These are phyloP conservation scores for Clarireedia homoeocarpa DNA, from an alignment of 2,329 filamentous ascomycete genomes.

Conservation along the genomic window DNA sequence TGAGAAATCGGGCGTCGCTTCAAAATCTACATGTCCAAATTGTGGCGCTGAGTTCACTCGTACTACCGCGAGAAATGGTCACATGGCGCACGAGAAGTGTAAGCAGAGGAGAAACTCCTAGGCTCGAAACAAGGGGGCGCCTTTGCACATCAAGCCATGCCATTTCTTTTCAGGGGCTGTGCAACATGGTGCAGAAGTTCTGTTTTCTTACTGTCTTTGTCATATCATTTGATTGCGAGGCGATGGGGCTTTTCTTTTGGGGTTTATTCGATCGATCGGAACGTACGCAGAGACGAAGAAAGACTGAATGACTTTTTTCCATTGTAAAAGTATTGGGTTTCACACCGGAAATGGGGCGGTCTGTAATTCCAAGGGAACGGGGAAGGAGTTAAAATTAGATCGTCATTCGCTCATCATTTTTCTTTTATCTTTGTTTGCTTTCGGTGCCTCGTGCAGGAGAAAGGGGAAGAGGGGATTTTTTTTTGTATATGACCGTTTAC, in stretches of 20 bases:
- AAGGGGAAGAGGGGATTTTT: not conserved
- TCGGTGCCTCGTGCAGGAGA: no score
- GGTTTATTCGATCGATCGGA: not conserved
- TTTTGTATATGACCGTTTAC: constrained; percentile 2
- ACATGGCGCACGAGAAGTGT: constrained; percentile 83
- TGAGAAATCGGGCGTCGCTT: constrained; percentile 85
- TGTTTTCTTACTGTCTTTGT: not conserved
- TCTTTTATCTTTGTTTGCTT: no score
- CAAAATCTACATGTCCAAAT: constrained; percentile 82
- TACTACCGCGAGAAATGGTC: constrained; percentile 81
- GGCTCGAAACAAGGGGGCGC: not conserved
- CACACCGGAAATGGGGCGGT: not conserved
- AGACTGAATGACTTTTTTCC: not conserved
- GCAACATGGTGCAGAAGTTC: not conserved
- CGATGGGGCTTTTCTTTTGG: not conserved
- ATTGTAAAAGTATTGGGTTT: constrained; percentile 5
- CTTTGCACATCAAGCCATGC: not conserved
- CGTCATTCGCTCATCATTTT: not conserved
- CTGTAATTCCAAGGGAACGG: not conserved
- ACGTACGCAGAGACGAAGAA: not conserved
- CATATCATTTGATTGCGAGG: not conserved
- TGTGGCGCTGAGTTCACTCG: constrained; percentile 92
- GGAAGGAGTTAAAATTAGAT: constrained; percentile 6
- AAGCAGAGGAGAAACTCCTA: constrained; percentile 56
- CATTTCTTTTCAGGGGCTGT: not conserved